Conservation (phyloP, 2,329 filamentous ascomycete species). For the Ceratocystis destructans region DNA sequence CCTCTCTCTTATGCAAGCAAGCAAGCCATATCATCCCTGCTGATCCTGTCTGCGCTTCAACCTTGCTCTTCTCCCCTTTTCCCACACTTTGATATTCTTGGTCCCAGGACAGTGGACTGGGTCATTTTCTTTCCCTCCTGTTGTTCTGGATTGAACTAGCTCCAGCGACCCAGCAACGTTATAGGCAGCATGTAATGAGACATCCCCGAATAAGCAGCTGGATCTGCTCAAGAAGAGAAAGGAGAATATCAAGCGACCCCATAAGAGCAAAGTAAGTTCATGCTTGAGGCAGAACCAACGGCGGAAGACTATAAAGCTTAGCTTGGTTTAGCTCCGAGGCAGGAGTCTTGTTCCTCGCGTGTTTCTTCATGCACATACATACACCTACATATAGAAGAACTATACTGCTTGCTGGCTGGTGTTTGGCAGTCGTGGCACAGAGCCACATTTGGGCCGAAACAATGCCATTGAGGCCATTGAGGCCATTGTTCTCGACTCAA, state of each 20-base stretch:
- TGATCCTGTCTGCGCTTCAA: background rate
- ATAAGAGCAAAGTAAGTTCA: background rate
- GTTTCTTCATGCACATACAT: background rate
- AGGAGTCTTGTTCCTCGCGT: background rate
- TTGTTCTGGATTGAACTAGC: background rate
- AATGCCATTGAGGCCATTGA: background rate
- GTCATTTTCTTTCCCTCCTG: background rate
- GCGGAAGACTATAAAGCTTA: too few relatives aligned
- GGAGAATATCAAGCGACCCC: background rate
- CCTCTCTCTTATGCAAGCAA: background rate
- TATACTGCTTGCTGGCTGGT: background rate
- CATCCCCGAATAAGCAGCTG: background rate
- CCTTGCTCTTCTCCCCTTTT: conserved; percentile 5
- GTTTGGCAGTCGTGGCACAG: background rate
- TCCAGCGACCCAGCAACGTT: background rate
- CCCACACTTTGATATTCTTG: background rate
- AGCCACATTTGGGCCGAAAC: background rate
- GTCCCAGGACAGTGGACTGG: conserved; percentile 4
- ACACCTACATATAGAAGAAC: background rate
- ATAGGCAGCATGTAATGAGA: background rate
- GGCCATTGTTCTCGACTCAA: background rate
- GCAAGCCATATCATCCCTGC: background rate
- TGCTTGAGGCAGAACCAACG: background rate
- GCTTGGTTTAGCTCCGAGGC: too few relatives aligned
- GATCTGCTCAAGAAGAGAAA: background rate